These are phyloP conservation scores for Phytophthora pini DNA, from an alignment of 352 stramenopile genomes.

Conservation along the genomic window DNA sequence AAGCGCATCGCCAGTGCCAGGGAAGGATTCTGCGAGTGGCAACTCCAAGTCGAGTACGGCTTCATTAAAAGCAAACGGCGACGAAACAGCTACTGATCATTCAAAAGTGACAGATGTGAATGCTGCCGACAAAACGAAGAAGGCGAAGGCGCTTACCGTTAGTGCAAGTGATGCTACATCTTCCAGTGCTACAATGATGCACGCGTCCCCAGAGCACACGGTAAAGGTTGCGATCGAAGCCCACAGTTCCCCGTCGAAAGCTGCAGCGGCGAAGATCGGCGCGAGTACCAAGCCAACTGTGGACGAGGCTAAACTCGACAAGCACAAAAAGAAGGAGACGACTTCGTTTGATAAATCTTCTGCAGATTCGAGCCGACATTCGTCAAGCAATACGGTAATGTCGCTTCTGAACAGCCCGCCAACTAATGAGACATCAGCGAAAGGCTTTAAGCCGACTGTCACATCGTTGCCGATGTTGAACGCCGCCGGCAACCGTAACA, in stretches of 20 bases:
- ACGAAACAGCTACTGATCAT: slow-evolving; percentile 1
- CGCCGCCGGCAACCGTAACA: slow-evolving; percentile 18
- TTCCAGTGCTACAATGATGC: slow-evolving; percentile 21
- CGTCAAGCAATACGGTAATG: slow-evolving; percentile 67
- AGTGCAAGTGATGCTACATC: slow-evolving; percentile 19
- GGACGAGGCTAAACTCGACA: slow-evolving; percentile 10
- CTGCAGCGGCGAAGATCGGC: slow-evolving; percentile 35
- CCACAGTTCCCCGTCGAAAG: slow-evolving; percentile 44
- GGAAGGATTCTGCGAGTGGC: slow-evolving; percentile 2
- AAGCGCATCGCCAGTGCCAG: background rate
- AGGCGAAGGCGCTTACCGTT: background rate
- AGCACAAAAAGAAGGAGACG: slow-evolving; percentile 17
- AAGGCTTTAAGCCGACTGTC: slow-evolving; percentile 37
- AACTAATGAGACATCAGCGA: slow-evolving; percentile 46
- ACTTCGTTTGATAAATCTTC: background rate
- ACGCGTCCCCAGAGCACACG: slow-evolving; percentile 41
- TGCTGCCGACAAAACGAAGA: slow-evolving; percentile 11
- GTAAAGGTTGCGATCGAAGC: slow-evolving; percentile 37
- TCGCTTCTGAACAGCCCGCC: slow-evolving; percentile 76
- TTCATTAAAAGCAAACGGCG: background rate
- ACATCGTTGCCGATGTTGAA: slow-evolving; percentile 51
- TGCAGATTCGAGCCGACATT: slow-evolving; percentile 39
- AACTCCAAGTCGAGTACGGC: background rate
- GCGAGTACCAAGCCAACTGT: slow-evolving; percentile 18
- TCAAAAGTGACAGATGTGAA: slow-evolving; percentile 1